Conservation (phyloP, 306 rosid species). For the Carpinus viminea region DNA sequence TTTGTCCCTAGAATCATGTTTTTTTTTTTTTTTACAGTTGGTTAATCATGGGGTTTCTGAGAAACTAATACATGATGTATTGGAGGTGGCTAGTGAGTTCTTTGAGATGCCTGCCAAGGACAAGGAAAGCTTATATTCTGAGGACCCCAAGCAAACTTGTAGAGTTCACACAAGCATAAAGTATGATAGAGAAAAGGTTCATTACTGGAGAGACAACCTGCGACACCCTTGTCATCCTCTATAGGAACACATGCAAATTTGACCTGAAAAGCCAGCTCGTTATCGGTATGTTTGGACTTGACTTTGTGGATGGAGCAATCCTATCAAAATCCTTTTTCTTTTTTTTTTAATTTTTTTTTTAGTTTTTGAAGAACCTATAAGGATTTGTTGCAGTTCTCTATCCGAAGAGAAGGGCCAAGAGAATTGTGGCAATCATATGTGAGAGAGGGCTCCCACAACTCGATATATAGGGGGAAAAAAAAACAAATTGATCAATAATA, state of each 20-base stretch:
- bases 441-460: too few species aligned
- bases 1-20: too few species aligned
- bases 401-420: too few species aligned
- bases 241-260: slow-evolving; percentile 42
- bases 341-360: too few species aligned
- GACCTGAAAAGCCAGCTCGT: slow-evolving; percentile 66
- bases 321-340: too few species aligned
- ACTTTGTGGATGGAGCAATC: too few species aligned
- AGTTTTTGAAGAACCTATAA: too few species aligned
- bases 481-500: too few species aligned
- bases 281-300: slow-evolving; percentile 40
- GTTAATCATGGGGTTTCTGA: slow-evolving; percentile 18
- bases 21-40: not conserved
- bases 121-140: slow-evolving; percentile 19
- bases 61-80: not conserved
- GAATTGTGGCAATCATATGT: too few species aligned
- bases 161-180: slow-evolving; percentile 19
- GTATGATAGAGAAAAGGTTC: slow-evolving; percentile 27
- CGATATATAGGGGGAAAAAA: too few species aligned
- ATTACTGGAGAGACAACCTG: slow-evolving; percentile 69
- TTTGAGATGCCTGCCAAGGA: slow-evolving; percentile 19
- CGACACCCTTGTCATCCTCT: slow-evolving; percentile 58
- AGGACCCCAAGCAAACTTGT: slow-evolving; percentile 12
- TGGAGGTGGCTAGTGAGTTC: slow-evolving; percentile 18
- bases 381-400: too few species aligned